Evolutionary conservation across 148 eudicot species (phyloP).

Genomic region (Fagopyrum tataricum): DNA sequence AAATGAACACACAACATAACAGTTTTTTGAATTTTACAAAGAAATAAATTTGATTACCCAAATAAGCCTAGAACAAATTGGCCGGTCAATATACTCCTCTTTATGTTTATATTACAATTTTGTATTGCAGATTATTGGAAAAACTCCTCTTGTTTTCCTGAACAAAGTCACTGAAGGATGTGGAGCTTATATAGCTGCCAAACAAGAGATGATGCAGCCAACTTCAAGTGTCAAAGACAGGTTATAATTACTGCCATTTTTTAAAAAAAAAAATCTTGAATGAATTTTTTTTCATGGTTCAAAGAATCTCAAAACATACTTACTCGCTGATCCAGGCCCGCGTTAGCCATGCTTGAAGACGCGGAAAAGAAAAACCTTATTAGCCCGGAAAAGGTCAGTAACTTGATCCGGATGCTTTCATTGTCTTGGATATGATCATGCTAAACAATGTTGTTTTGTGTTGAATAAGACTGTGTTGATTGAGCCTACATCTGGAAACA

Average conservation of each 20-base stretch:
- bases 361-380: conserved; percentile 86
- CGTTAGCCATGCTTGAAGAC: conserved; percentile 78
- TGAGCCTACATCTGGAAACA: conserved; percentile 97
- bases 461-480: conserved; percentile 68
- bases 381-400: conserved; percentile 68
- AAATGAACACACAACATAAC: too few relatives aligned
- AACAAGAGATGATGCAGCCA: conserved; percentile 98
- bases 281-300: too few relatives aligned
- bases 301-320: background rate
- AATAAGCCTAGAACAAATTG: too few relatives aligned
- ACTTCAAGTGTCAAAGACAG: conserved; percentile 96
- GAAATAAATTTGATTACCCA: too few relatives aligned
- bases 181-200: conserved; percentile 82
- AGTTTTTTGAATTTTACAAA: too few relatives aligned
- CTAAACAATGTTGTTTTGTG: background rate
- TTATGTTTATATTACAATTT: too few relatives aligned
- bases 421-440: too few relatives aligned
- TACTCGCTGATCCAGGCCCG: conserved; percentile 44
- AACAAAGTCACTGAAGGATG: conserved; percentile 79
- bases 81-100: too few relatives aligned
- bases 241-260: conserved; percentile 18
- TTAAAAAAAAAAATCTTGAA: too few relatives aligned
- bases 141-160: conserved; percentile 86
- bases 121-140: conserved; percentile 51
- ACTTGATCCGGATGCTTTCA: background rate